Conservation (phyloP, 768 basidiomycete genomes). For the Collybiopsis luxurians region DNA sequence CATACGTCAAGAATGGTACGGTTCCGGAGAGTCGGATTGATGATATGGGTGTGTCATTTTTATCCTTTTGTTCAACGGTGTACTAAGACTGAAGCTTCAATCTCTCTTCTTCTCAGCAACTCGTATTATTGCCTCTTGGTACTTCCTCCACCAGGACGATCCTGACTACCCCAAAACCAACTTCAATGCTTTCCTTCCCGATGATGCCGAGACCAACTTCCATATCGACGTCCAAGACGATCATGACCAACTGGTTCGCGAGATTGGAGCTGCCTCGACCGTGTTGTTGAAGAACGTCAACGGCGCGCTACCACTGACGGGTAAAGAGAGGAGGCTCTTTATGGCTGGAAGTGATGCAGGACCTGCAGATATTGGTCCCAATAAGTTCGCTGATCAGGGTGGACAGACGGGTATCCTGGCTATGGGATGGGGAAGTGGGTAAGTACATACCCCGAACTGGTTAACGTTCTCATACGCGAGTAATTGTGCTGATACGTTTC, state of each 20-base stretch:
- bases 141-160: conserved; percentile 62
- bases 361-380: conserved; percentile 65
- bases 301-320: conserved; percentile 55
- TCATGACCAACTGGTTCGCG: conserved; percentile 63
- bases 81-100: neutral
- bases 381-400: conserved; percentile 60
- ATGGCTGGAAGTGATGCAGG: conserved; percentile 66
- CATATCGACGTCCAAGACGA: conserved; percentile 69
- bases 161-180: conserved; percentile 60
- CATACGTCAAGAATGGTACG: conserved; percentile 67
- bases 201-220: conserved; percentile 51
- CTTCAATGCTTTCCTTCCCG: conserved; percentile 64
- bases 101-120: conserved; percentile 42
- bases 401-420: conserved; percentile 72
- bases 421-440: conserved; percentile 92
- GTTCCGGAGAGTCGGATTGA: conserved; percentile 64
- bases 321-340: conserved; percentile 51
- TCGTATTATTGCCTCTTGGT: conserved; percentile 74
- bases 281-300: conserved; percentile 74
- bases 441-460: no score
- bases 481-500: neutral
- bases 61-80: neutral
- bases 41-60: conserved; percentile 60
- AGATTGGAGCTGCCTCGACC: conserved; percentile 71
- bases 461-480: no score